Base-by-base conservation (phyloP, 345 rosid species). In the Turnera subulata region DNA sequence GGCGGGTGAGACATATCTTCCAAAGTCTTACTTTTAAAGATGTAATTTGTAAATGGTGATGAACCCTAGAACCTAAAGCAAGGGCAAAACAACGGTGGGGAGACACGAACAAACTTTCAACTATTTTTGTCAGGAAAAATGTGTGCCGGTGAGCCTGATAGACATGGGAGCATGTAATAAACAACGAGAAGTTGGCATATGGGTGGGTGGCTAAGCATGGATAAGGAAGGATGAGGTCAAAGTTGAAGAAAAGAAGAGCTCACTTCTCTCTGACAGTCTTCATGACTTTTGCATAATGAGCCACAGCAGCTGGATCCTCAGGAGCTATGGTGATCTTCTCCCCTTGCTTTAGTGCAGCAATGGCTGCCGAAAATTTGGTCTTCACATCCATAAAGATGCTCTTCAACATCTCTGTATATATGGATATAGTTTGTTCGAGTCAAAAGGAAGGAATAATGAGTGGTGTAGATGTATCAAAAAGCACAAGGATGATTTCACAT, bases 261-360 rank as follows among this genome's bases (percentile, higher is more conserved):
- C 78, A 94, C 99, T 94, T 90, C 70, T 90, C 84, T 73, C 97
- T 81, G 61, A 82, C 66, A 23, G 84, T 88, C 84, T 84, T 84
- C 97, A 94, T 88, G 39, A 90, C 89, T 63, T 76, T 87, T 2
- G 96, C 89, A 67, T 88, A 94, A 4, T 85, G 96, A 58, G 83
- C 50, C 10, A 94, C 97, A 2, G 95, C 95, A 63, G 95, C 82
- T 20, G 91, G 89, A 73, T 94, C 91, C 33, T 88, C 84, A 17
- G 99, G 97, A 57, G 59, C 89, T 56, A 94, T 83, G 67, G 88
- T 88, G 78, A 94, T 90, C 73, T 88, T 90, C 73, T 94, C 99
- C 83, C n/a, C n/a, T n/a, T 84, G 82, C 17, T 82, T 77, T 59
- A 90, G 76, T 67, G 90, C 55, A 50, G 89, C 97, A 42, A 94